phyloP scores from a whole-genome alignment of 495 filamentous ascomycete genomes.

The Sordaria brevicollis region DNA sequence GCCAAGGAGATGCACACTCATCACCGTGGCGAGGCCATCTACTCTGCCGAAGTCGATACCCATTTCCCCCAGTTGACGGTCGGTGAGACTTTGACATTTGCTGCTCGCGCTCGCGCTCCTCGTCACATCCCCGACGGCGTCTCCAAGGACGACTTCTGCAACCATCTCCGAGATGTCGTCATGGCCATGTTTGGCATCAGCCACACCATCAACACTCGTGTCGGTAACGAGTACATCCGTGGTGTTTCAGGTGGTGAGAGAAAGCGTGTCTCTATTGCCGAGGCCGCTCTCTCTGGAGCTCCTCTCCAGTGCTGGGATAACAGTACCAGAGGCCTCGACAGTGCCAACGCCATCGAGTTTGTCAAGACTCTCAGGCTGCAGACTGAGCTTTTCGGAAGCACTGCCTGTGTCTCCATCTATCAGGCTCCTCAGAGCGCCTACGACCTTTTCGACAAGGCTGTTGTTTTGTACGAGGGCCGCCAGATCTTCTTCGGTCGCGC shows the following conservation, averaged over 20 bases:
- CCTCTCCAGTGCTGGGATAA: constrained; percentile 81
- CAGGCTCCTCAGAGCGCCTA: constrained; percentile 72
- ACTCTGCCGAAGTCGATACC: constrained; percentile 69
- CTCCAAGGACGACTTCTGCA: constrained; percentile 45
- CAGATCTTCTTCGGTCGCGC: constrained; percentile 73
- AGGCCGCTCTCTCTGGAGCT: constrained; percentile 52
- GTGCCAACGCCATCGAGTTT: constrained; percentile 74
- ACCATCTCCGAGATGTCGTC: constrained; percentile 61
- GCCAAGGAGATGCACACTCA: constrained; percentile 53
- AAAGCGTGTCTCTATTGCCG: constrained; percentile 75
- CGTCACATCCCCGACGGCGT: constrained; percentile 51
- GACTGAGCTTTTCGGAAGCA: constrained; percentile 53
- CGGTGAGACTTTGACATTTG: constrained; percentile 68
- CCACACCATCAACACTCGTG: constrained; percentile 65
- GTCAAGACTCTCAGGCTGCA: constrained; percentile 55
- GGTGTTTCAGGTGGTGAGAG: constrained; percentile 77
- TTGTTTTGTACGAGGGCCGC: constrained; percentile 70
- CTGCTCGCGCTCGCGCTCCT: constrained; percentile 59
- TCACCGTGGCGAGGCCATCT: constrained; percentile 72
- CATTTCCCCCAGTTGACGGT: constrained; percentile 78
- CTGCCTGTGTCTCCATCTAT: constrained; percentile 72
- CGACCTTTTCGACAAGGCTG: constrained; percentile 69
- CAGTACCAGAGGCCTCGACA: constrained; percentile 71
- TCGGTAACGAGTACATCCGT: constrained; percentile 71
- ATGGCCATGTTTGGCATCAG: constrained; percentile 72